Conservation (phyloP, 306 rosid species). For the Citrullus amarus region DNA sequence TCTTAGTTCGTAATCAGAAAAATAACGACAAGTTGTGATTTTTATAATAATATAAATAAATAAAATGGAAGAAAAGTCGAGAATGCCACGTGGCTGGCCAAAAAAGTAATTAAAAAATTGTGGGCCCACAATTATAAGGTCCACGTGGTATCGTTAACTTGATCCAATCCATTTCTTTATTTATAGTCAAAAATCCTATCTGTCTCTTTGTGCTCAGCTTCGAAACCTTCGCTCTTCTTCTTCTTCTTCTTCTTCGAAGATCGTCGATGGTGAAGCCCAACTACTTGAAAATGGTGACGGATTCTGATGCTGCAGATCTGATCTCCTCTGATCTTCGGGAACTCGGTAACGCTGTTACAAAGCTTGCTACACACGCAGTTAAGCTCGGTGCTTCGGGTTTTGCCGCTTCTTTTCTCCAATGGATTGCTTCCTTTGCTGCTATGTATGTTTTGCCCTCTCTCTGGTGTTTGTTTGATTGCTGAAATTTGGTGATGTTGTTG, state of each 20-base stretch:
- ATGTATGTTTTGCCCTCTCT: slow-evolving; percentile 26
- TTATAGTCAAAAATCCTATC: not conserved
- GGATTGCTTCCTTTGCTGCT: slow-evolving; percentile 66
- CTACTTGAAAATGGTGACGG: slow-evolving; percentile 33
- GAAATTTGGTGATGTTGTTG: not conserved
- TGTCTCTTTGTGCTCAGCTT: not conserved
- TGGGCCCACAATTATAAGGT: not conserved
- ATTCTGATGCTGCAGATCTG: slow-evolving; percentile 25
- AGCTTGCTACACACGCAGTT: slow-evolving; percentile 43
- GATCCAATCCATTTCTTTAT: not conserved
- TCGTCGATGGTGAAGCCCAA: slow-evolving; percentile 17
- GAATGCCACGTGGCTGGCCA: not conserved
- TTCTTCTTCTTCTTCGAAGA: not conserved
- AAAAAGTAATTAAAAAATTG: not conserved
- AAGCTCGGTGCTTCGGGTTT: slow-evolving; percentile 50
- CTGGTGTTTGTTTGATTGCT: not conserved
- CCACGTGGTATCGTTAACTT: not conserved
- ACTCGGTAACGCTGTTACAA: slow-evolving; percentile 27
- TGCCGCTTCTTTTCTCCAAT: slow-evolving; percentile 47
- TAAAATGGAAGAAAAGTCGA: not conserved
- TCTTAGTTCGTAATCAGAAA: not conserved
- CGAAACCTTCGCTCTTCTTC: not conserved
- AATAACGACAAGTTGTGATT: not conserved
- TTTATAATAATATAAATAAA: not conserved
- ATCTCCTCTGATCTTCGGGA: slow-evolving; percentile 53